Conservation (phyloP, 495 filamentous ascomycete genomes). For the Penicillium atrosanguineum region DNA sequence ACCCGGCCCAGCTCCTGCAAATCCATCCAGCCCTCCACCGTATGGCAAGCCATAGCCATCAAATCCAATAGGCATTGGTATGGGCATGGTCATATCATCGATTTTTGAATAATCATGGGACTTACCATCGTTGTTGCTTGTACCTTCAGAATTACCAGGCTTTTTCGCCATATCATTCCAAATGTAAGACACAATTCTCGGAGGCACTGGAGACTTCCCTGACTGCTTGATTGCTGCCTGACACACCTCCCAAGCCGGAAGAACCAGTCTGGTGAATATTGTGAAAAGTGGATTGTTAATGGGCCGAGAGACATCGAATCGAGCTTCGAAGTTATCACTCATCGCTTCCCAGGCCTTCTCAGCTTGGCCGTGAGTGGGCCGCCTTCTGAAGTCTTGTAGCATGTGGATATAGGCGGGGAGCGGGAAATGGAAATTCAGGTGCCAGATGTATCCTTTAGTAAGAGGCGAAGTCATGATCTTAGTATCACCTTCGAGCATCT, state of each 20-base stretch:
- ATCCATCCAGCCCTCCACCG: background rate
- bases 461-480: constrained; percentile 47
- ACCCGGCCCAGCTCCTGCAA: background rate
- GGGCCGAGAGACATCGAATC: constrained; percentile 17
- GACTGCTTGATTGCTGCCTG: constrained; percentile 19
- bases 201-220: constrained; percentile 22
- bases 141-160: background rate
- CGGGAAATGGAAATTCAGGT: constrained; percentile 47
- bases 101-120: background rate
- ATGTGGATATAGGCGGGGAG: constrained; percentile 52
- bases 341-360: constrained; percentile 45
- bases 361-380: constrained; percentile 31
- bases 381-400: constrained; percentile 41
- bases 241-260: constrained; percentile 45
- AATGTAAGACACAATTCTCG: constrained; percentile 42
- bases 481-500: constrained; percentile 48
- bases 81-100: background rate
- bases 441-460: constrained; percentile 46
- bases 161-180: constrained; percentile 7
- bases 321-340: constrained; percentile 49
- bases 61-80: background rate
- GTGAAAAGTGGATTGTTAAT: constrained; percentile 35
- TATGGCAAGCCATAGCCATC: background rate
- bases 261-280: constrained; percentile 42
- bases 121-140: background rate